These are phyloP conservation scores for Globisporangium cystogenes DNA, from an alignment of 352 stramenopile genomes.

Conservation along the genomic window DNA sequence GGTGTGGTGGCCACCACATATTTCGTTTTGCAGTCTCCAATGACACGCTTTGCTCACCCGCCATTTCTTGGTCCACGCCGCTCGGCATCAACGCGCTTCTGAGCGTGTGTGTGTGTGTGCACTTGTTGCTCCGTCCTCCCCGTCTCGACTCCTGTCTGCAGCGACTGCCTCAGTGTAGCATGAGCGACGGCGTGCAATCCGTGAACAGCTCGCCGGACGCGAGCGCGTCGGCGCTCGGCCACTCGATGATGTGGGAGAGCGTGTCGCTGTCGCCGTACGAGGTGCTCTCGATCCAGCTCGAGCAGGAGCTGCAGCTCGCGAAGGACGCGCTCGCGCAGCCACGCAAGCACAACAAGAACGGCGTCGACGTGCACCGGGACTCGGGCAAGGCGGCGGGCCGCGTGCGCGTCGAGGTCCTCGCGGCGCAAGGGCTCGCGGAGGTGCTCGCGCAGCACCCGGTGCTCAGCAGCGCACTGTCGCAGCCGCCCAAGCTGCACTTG, in stretches of 20 bases:
- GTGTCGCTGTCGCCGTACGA: constrained; percentile 71
- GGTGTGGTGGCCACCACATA: not conserved
- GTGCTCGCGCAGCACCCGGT: constrained; percentile 30
- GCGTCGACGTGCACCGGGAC: constrained; percentile 53
- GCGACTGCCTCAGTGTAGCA: constrained; percentile 13
- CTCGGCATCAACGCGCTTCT: too few relatives aligned
- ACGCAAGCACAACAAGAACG: constrained; percentile 66
- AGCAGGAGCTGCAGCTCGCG: constrained; percentile 57
- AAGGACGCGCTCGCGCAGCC: constrained; percentile 24
- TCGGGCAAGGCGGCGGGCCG: constrained; percentile 53
- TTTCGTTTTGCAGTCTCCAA: not conserved
- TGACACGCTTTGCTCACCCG: not conserved
- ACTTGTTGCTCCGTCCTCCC: too few relatives aligned
- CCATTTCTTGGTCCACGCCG: not conserved
- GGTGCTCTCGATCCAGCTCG: constrained; percentile 59
- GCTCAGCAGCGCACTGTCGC: constrained; percentile 13
- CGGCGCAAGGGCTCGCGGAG: constrained; percentile 26
- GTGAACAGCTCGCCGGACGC: constrained; percentile 34
- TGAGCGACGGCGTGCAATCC: constrained; percentile 40
- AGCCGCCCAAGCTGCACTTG: constrained; percentile 37
- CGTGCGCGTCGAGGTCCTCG: constrained; percentile 46
- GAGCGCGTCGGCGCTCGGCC: constrained; percentile 39
- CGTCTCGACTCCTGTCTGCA: not conserved
- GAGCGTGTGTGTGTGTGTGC: too few relatives aligned
- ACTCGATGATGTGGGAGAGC: constrained; percentile 74